Evolutionary conservation across 108 stramenopile species (phyloP), one percentile per base, ranked within the genome.

Genomic region (Nitzschia putrida): DNA sequence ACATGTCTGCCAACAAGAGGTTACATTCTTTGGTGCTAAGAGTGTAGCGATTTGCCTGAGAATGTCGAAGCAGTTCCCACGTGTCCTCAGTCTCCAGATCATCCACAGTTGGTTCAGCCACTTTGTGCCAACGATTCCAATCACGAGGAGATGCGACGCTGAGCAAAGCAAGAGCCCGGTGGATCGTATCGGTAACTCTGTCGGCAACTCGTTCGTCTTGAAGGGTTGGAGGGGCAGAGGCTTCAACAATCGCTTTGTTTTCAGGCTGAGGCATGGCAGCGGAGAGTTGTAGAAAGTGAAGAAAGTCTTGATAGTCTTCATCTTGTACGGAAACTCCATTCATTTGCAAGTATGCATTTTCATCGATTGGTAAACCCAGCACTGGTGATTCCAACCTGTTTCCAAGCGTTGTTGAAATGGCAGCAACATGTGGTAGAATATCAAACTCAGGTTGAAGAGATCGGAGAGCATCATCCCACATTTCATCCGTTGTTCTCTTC

Each of bases 21-120:
- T 76, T 76, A 9, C 25, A 51, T 34, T 63, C 60, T 37, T 51
- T 25, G 12, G 74, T 56, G 0, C 55, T 69, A 8, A 76, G 74
- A 4, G 29, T 42, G 37, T 53, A 53, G 11, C 57, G 53, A 12
- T 50, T 59, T 20, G 26, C 61, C 23, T 40, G 39, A 4, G 58
- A 20, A 37, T 69, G 39, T 10, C 56, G 49, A 11, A 76, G 40
- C 0, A 69, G 57, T 18, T 49, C 47, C 14, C 47, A 18, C 14
- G 18, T 49, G 47, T 49, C n/a, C n/a, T 16, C 3, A 3, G 29
- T 34, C 29, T 49, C 47, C 47, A 18, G 47, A 18, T 16, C 47
- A 49, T 49, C 18, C 3, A 18, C 47, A 18, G n/a, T 18, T 16
- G 14, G 47, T 2, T 16, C n/a, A 18, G 47, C n/a, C 6, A 49